Evolutionary conservation across 306 rosid species (phyloP).

Genomic region (Cucumis hystrix): DNA sequence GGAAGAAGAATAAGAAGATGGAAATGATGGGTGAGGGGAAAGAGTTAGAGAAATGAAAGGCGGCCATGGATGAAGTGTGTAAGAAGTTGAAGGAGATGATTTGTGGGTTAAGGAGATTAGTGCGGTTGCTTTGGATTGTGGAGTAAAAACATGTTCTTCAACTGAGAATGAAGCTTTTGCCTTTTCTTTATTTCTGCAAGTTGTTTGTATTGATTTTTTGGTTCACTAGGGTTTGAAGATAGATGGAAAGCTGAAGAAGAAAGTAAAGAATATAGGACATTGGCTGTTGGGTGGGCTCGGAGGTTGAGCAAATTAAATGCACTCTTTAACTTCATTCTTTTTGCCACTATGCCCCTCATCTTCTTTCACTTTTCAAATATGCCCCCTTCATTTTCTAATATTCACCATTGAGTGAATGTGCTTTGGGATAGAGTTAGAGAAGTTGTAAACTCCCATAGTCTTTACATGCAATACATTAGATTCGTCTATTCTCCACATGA

Average conservation of each 20-base stretch:
- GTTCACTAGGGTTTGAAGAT: slow-evolving; percentile 47
- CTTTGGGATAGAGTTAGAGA: too few species aligned
- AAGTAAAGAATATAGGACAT: slow-evolving; percentile 40
- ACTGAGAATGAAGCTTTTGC: not conserved
- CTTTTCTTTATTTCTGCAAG: not conserved
- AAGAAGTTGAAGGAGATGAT: slow-evolving; percentile 29
- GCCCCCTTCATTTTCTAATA: not conserved
- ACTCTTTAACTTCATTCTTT: slow-evolving; percentile 18
- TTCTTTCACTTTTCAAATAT: slow-evolving; percentile 10
- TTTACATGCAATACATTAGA: too few species aligned
- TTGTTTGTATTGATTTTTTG: not conserved
- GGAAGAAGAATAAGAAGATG: slow-evolving; percentile 16
- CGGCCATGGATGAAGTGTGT: slow-evolving; percentile 43
- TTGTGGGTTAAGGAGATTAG: slow-evolving; percentile 16
- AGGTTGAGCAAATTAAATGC: slow-evolving; percentile 66
- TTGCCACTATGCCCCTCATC: slow-evolving; percentile 16
- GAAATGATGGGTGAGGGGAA: slow-evolving; percentile 14
- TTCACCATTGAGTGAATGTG: too few species aligned
- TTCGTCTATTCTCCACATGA: too few species aligned
- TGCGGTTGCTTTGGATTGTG: slow-evolving; percentile 19
- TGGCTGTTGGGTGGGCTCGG: slow-evolving; percentile 29
- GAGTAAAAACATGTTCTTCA: slow-evolving; percentile 31
- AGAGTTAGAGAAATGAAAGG: slow-evolving; percentile 21
- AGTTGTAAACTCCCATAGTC: too few species aligned
- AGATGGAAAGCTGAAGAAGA: slow-evolving; percentile 37